Percentiles rank a stretch among this genome's conserved stretches.
Evolutionary conservation across 108 stramenopile species (phyloP).

Genomic region (Cylindrotheca fusiformis): DNA sequence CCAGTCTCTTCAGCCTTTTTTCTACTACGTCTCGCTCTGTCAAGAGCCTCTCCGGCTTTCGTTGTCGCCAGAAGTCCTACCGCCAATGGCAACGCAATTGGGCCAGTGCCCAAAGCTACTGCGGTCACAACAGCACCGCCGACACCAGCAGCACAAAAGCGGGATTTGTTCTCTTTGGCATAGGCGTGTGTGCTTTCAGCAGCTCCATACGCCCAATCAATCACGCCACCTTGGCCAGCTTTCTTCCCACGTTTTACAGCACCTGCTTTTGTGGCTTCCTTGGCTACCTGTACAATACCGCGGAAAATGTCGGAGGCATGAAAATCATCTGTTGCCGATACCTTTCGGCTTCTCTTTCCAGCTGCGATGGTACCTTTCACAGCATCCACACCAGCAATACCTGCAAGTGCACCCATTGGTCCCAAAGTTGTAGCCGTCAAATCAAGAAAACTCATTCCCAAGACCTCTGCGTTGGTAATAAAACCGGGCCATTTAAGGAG

Average conservation of each 20-base stretch:
- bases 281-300: slow-evolving; percentile 3
- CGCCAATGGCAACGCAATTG: not conserved
- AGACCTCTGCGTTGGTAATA: slow-evolving; percentile 3
- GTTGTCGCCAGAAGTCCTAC: too few species aligned
- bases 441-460: slow-evolving; percentile 4
- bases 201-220: slow-evolving; percentile 6
- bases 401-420: slow-evolving; percentile 6
- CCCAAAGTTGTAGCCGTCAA: not conserved
- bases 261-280: slow-evolving; percentile 2
- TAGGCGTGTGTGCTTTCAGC: slow-evolving; percentile 4
- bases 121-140: slow-evolving; percentile 1
- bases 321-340: not conserved
- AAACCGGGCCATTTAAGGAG: not conserved
- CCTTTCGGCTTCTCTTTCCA: slow-evolving; percentile 8
- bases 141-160: slow-evolving; percentile 2
- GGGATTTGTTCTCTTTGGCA: not conserved
- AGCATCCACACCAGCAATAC: slow-evolving; percentile 8
- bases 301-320: slow-evolving; percentile 1
- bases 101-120: not conserved
- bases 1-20: too few species aligned
- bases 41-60: too few species aligned
- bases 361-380: slow-evolving; percentile 10
- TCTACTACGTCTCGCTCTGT: too few species aligned
- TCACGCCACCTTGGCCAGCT: not conserved
- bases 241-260: not conserved